These are phyloP conservation scores for Baeospora myosura DNA, from an alignment of 1,284 basidiomycete species.

Conservation along the genomic window DNA sequence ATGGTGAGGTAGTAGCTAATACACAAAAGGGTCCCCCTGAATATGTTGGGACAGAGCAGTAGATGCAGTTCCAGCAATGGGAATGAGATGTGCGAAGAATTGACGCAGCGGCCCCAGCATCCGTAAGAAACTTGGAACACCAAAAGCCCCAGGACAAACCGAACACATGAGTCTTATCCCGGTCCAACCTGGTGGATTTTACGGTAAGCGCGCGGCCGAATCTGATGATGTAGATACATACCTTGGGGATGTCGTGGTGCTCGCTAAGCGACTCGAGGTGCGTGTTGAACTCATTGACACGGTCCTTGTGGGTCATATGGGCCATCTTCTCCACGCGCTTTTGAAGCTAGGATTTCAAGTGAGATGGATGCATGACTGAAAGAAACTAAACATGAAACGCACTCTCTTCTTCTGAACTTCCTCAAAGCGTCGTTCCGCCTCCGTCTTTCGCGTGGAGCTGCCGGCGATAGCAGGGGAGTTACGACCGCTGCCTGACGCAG, in stretches of 20 bases:
- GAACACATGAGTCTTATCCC: too few species aligned
- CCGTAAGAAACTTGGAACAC: too few species aligned
- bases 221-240: slow-evolving; percentile 26
- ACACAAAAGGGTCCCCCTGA: too few species aligned
- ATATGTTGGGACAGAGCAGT: too few species aligned
- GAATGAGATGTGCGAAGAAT: too few species aligned
- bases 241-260: slow-evolving; percentile 92
- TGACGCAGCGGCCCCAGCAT: too few species aligned
- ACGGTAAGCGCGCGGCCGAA: slow-evolving; percentile 18
- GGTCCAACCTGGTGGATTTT: slow-evolving; percentile 56
- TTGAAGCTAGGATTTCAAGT: slow-evolving; percentile 48
- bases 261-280: slow-evolving; percentile 86
- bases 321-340: slow-evolving; percentile 78
- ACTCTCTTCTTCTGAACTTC: slow-evolving; percentile 80
- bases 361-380: slow-evolving; percentile 2
- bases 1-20: too few species aligned
- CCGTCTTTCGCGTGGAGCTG: slow-evolving; percentile 62
- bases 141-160: too few species aligned
- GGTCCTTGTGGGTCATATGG: slow-evolving; percentile 88
- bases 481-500: slow-evolving; percentile 49
- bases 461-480: slow-evolving; percentile 44
- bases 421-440: slow-evolving; percentile 86
- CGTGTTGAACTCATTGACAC: slow-evolving; percentile 86
- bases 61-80: too few species aligned
- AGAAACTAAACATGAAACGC: slow-evolving; percentile 24